Base-by-base conservation (phyloP, 495 filamentous ascomycete genomes). In the Poronia punctata region DNA sequence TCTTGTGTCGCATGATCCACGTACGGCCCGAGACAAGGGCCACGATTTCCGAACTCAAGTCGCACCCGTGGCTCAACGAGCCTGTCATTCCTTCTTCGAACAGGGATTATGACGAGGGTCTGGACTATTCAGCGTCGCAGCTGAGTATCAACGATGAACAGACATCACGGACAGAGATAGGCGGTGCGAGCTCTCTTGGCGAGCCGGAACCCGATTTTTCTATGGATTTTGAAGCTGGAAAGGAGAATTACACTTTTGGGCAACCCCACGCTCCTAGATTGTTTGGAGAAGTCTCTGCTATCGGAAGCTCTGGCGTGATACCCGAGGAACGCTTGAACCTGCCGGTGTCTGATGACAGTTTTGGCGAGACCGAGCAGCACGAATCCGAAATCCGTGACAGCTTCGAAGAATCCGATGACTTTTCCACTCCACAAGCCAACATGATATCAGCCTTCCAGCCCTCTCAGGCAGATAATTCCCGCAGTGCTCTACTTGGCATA, bases 271-370 rank as follows among this genome's bases (percentile, higher is more conserved):
- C 58, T 9, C 61, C 63, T 35, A 78, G 81, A 20, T 68, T 95
- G 3, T 94, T 90, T 63, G 88, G 88, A 1, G 87, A 95, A 58
- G 81, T 95, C 9, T 86, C 86, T 5, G 81, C 76, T 8, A 56
- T 92, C 3, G 72, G 76, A 15, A 89, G 82, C 60, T 65, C 64
- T 11, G 70, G 66, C 21, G 66, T 43, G 11, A 65, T 74, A 18
- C 49, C 59, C 3, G 52, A 54, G 5, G 46, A 61, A 17, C 66
- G 63, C 12, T 49, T 73, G 12, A 70, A 74, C 52, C 64, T 74
- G 32, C 67, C 67, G 8, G 43, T 66, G 22, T 57, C 65, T 7
- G 28, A 38, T 7, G 35, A 20, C 7, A 63, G 49, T 38, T 54
- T 56, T 31, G 56, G 19, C 11, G 49, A 59, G 20, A 62, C 59